phyloP scores from a whole-genome alignment of 306 rosid genomes.

The Corylus avellana region DNA sequence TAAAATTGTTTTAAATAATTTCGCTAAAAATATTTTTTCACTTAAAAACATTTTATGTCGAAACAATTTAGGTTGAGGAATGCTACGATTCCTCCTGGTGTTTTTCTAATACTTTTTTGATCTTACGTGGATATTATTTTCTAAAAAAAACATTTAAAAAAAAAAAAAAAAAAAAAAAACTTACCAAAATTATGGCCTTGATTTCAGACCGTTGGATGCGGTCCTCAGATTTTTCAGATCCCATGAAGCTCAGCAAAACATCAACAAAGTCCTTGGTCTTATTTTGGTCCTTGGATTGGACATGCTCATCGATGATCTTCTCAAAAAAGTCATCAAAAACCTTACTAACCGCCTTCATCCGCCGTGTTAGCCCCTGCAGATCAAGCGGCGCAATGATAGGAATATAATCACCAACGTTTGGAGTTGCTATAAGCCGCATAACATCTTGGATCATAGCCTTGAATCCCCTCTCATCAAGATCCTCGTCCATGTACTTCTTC shows the following conservation, averaged over 20 bases:
- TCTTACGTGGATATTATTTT: too few relatives aligned
- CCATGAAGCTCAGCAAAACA: constrained; percentile 52
- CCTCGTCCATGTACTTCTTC: constrained; percentile 51
- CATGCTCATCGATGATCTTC: constrained; percentile 57
- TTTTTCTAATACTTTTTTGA: too few relatives aligned
- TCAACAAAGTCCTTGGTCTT: constrained; percentile 66
- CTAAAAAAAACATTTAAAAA: too few relatives aligned
- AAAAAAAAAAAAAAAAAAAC: too few relatives aligned
- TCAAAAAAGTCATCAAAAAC: constrained; percentile 57
- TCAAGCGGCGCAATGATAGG: constrained; percentile 53
- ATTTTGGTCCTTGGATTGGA: constrained; percentile 28
- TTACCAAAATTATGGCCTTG: constrained; percentile 63
- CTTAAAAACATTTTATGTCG: too few relatives aligned
- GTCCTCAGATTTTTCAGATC: constrained; percentile 44
- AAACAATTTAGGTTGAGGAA: too few relatives aligned
- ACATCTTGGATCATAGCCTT: constrained; percentile 44
- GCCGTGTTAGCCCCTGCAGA: constrained; percentile 52
- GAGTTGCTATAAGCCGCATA: constrained; percentile 35
- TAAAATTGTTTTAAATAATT: too few relatives aligned
- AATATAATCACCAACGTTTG: constrained; percentile 52
- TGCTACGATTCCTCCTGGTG: too few relatives aligned
- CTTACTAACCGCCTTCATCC: constrained; percentile 45
- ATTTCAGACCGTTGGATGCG: constrained; percentile 45
- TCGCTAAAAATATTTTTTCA: too few relatives aligned
- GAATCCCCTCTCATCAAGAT: constrained; percentile 53